Evolutionary conservation across 352 stramenopile genomes (phyloP).

Genomic region (Aphanomyces cochlioides): DNA sequence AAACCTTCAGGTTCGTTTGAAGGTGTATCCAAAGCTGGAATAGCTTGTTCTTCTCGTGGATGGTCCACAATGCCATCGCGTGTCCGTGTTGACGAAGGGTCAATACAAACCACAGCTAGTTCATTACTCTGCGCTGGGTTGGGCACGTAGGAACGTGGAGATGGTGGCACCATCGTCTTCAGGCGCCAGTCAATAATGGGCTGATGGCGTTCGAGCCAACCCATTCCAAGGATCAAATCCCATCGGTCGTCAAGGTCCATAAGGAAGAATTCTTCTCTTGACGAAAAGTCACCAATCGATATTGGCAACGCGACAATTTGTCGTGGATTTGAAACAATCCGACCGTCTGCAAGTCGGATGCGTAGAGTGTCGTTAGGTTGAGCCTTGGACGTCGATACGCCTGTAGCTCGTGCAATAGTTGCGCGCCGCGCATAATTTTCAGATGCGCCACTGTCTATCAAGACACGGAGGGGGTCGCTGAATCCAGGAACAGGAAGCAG

Average conservation of each 20-base stretch:
- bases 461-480: neutral
- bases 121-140: slow-evolving; percentile 8
- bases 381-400: neutral
- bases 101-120: neutral
- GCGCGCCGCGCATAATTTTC: slow-evolving; percentile 37
- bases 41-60: too few relatives aligned
- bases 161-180: slow-evolving; percentile 31
- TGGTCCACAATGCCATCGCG: too few relatives aligned
- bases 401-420: neutral
- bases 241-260: slow-evolving; percentile 36
- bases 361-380: slow-evolving; percentile 21
- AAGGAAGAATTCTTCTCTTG: slow-evolving; percentile 35
- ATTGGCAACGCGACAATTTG: slow-evolving; percentile 29
- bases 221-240: slow-evolving; percentile 38
- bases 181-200: slow-evolving; percentile 28
- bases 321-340: slow-evolving; percentile 23
- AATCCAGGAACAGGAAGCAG: neutral
- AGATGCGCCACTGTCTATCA: slow-evolving; percentile 34
- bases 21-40: too few relatives aligned
- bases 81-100: too few relatives aligned
- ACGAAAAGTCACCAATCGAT: slow-evolving; percentile 31
- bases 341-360: slow-evolving; percentile 31
- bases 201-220: slow-evolving; percentile 35
- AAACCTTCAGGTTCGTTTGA: too few relatives aligned
- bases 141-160: neutral